Base-by-base conservation (phyloP, 441 rosid species). In the Adansonia grandidieri region DNA sequence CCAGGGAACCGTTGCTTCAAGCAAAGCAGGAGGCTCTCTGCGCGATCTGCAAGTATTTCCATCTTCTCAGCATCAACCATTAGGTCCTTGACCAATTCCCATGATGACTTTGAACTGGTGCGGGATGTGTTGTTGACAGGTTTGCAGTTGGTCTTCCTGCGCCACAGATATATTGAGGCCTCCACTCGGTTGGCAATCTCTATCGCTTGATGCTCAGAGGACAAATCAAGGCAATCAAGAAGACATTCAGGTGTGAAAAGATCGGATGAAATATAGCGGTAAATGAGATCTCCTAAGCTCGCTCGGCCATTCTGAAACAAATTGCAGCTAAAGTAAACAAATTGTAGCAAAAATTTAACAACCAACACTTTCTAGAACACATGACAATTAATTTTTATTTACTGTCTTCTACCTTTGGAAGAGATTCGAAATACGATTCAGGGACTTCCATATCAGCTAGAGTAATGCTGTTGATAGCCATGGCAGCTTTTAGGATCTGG, bases 121-220 rank as follows among this genome's bases (percentile, higher is more conserved):
- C 89, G 75, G 80, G 60, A 63, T 44, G 91, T 24, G 20, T 77
- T 84, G 67, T 69, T 84, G 57, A 82, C 76, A 64, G 92, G 88
- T 83, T 90, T 95, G 11, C 87, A 76, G 82, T 84, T 86, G 54
- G 83, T 81, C 78, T 86, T 86, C 80, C 82, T 90, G 74, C 89
- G 94, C 98, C 97, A 97, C 47, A 85, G 57, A 67, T 97, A 93
- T 64, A 90, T 87, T 0, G 97, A 86, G 70, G 98, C 91, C 80
- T 95, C 99, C 2, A 88, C 93, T 75, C 97, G 83, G 86, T 95
- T 95, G 54, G 98, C 99, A 81, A 95, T 89, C 84, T 93, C 98
- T 79, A 89, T 87, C 70, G 98, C 97, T 83, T 91, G 98, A 83
- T 91, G 98, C 83, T 97, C 99, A 32, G 99, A 95, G 32, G 98